phyloP scores from a whole-genome alignment of 2,329 filamentous ascomycete genomes.

The Thermothelomyces thermophilus region DNA sequence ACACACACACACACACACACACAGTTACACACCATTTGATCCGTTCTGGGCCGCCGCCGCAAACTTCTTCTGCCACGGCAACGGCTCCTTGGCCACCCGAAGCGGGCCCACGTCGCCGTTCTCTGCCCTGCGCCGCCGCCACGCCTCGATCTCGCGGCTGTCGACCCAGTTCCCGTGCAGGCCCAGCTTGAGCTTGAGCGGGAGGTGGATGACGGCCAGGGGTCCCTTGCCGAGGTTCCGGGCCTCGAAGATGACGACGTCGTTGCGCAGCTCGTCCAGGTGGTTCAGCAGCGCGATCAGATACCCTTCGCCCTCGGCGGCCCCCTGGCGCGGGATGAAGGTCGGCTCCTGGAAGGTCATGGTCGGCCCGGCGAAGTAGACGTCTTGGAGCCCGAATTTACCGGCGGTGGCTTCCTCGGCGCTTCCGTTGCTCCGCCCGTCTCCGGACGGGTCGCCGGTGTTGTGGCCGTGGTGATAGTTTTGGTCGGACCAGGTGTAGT shows the following conservation, averaged over 20 bases:
- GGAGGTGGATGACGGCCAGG: constrained; percentile 36
- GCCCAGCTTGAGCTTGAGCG: constrained; percentile 36
- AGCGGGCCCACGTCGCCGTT: constrained; percentile 32
- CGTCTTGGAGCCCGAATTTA: constrained; percentile 31
- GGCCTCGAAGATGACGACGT: constrained; percentile 39
- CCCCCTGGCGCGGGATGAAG: constrained; percentile 40
- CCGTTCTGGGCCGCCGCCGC: background rate
- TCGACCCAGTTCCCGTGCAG: constrained; percentile 40
- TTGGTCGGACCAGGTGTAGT: constrained; percentile 34
- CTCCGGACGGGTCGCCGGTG: background rate
- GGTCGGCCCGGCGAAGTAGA: constrained; percentile 39
- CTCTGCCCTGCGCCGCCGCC: constrained; percentile 32
- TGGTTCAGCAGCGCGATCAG: constrained; percentile 41
- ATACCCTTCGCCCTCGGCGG: constrained; percentile 45
- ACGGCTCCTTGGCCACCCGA: constrained; percentile 17
- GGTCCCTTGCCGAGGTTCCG: constrained; percentile 34
- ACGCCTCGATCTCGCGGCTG: constrained; percentile 37
- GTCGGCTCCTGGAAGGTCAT: constrained; percentile 48
- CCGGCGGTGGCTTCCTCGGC: constrained; percentile 18
- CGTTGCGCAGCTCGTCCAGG: constrained; percentile 39
- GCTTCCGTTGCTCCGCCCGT: constrained; percentile 7
- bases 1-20: too few relatives aligned
- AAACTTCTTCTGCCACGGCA: constrained; percentile 23
- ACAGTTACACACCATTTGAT: too few relatives aligned
- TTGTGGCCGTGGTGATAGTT: too few relatives aligned